Conservation (phyloP, 441 rosid species). For the Erodium trifolium region DNA sequence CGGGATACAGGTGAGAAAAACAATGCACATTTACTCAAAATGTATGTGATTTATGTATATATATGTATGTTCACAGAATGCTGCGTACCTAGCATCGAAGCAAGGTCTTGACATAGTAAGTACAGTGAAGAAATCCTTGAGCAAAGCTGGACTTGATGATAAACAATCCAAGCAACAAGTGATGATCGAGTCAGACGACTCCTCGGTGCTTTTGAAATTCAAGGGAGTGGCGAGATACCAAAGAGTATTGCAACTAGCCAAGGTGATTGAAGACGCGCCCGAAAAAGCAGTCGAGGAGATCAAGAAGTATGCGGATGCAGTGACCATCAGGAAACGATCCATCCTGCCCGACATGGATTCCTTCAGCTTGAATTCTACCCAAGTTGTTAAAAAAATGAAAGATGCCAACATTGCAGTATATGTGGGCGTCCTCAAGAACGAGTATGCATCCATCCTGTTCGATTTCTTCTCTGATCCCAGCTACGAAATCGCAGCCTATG, state of each 20-base stretch:
- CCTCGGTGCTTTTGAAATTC: constrained; percentile 56
- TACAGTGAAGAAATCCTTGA: constrained; percentile 39
- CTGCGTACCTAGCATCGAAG: constrained; percentile 75
- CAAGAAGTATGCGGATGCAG: constrained; percentile 64
- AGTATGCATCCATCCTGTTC: constrained; percentile 41
- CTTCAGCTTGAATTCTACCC: constrained; percentile 38
- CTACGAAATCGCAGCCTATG: constrained; percentile 56
- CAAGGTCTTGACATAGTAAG: constrained; percentile 59
- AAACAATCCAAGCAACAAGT: constrained; percentile 37
- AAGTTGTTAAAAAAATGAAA: constrained; percentile 31
- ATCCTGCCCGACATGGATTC: constrained; percentile 27
- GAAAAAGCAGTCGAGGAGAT: constrained; percentile 42
- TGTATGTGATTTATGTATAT: no score
- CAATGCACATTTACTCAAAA: no score
- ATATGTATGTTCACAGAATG: constrained; percentile 42
- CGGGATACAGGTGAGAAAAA: constrained; percentile 67
- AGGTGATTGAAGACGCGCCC: constrained; percentile 50
- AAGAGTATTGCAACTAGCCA: constrained; percentile 44
- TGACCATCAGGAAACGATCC: constrained; percentile 36
- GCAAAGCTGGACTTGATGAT: constrained; percentile 53
- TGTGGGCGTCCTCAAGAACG: constrained; percentile 48
- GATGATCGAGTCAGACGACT: constrained; percentile 70
- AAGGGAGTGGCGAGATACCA: constrained; percentile 36
- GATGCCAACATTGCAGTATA: constrained; percentile 35
- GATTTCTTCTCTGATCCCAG: constrained; percentile 74